phyloP scores from a whole-genome alignment of 139 green algal genomes.

The Chlorella vulgaris region DNA sequence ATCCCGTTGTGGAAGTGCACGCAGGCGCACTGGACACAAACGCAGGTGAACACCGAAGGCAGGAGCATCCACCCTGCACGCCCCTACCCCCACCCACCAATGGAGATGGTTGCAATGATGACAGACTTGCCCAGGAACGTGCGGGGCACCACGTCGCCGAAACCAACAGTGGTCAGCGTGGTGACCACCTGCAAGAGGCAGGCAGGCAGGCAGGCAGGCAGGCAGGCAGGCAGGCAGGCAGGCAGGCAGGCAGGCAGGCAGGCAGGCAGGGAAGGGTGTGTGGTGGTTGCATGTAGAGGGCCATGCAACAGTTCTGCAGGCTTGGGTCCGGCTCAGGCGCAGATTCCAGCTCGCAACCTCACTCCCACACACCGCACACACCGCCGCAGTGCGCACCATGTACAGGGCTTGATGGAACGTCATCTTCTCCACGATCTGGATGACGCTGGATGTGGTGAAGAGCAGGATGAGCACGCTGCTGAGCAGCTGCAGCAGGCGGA shows the following conservation, averaged over 20 bases:
- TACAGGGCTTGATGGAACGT: slow-evolving; percentile 85
- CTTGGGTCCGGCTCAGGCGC: background rate
- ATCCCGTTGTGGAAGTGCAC: no score
- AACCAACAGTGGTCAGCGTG: slow-evolving; percentile 60
- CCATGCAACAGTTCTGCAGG: no score
- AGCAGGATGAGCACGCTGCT: slow-evolving; percentile 73
- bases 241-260: no score
- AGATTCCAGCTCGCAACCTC: background rate
- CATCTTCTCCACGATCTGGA: slow-evolving; percentile 70
- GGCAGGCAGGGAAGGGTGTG: no score
- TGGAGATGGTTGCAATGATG: slow-evolving; percentile 75
- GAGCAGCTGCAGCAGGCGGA: slow-evolving; percentile 76
- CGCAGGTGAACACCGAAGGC: no score
- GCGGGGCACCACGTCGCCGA: slow-evolving; percentile 71
- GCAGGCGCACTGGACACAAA: no score
- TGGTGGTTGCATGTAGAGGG: no score
- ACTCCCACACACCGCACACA: background rate
- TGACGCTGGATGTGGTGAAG: slow-evolving; percentile 58
- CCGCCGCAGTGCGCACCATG: slow-evolving; percentile 61
- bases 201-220: background rate
- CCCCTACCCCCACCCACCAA: no score
- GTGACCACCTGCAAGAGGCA: slow-evolving; percentile 9
- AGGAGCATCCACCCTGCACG: no score
- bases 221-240: no score
- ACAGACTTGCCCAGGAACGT: slow-evolving; percentile 58